These are phyloP conservation scores for Claviceps cyperi DNA, from an alignment of 2,329 filamentous ascomycete species.

Conservation along the genomic window DNA sequence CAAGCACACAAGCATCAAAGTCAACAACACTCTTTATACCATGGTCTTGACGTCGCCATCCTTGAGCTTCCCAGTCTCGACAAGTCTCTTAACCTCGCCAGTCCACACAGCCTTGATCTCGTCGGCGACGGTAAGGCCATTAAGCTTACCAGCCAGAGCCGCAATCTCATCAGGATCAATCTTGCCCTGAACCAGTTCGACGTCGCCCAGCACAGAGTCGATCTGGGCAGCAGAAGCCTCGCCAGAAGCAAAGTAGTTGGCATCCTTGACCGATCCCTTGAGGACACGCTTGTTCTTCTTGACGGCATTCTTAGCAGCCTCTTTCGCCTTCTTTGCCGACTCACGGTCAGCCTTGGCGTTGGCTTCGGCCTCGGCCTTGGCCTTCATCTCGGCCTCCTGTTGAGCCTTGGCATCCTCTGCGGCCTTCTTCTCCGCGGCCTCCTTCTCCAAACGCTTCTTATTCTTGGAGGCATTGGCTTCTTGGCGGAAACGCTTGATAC, in stretches of 20 bases:
- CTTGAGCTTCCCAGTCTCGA: constrained; percentile 74
- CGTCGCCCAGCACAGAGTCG: constrained; percentile 69
- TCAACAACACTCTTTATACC: constrained; percentile 14
- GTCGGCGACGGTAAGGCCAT: constrained; percentile 59
- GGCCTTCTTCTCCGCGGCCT: constrained; percentile 78
- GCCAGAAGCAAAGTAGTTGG: constrained; percentile 78
- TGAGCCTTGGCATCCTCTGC: constrained; percentile 72
- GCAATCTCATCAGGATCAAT: constrained; percentile 86
- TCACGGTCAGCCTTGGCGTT: constrained; percentile 74
- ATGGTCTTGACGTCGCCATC: constrained; percentile 64
- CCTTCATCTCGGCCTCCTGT: constrained; percentile 71
- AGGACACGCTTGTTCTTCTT: constrained; percentile 99
- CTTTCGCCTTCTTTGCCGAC: constrained; percentile 87
- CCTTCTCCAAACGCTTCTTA: constrained; percentile 80
- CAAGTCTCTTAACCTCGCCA: constrained; percentile 62
- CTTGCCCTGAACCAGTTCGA: constrained; percentile 76
- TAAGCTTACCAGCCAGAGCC: constrained; percentile 64
- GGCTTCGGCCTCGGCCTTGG: constrained; percentile 71
- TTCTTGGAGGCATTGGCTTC: constrained; percentile 88
- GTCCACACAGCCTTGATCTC: constrained; percentile 79
- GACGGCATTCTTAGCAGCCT: constrained; percentile 93
- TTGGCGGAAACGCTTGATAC: constrained; percentile 94
- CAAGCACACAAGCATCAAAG: background rate
- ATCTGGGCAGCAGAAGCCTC: constrained; percentile 64
- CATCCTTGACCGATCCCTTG: constrained; percentile 86